Percentiles rank a stretch among this genome's conserved stretches.
phyloP scores from a whole-genome alignment of 768 basidiomycete genomes.

The Tubosaeta sp. region DNA sequence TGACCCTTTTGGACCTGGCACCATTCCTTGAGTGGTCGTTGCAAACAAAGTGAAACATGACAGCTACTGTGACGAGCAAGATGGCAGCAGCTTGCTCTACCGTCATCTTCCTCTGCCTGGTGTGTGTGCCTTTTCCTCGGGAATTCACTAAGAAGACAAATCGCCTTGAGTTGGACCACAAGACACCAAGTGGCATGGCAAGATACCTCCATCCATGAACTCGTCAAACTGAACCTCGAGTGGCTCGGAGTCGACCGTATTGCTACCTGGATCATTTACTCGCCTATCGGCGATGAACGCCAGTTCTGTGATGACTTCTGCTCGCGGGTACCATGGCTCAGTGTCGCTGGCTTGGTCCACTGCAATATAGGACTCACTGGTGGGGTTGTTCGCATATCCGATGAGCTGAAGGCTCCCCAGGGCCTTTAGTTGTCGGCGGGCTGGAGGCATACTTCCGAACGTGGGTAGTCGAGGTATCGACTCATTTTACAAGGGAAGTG shows the following conservation, averaged over 20 bases:
- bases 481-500: background rate
- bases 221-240: slow-evolving; percentile 25
- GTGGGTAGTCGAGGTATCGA: no score
- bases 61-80: slow-evolving; percentile 20
- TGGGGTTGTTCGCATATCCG: slow-evolving; percentile 21
- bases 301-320: slow-evolving; percentile 26
- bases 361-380: slow-evolving; percentile 13
- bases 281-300: slow-evolving; percentile 20
- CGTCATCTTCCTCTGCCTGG: slow-evolving; percentile 18
- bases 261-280: background rate
- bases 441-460: slow-evolving; percentile 25
- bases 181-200: background rate
- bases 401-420: slow-evolving; percentile 22
- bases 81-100: slow-evolving; percentile 22
- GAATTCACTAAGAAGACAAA: slow-evolving; percentile 17
- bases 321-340: background rate
- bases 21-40: background rate
- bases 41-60: background rate
- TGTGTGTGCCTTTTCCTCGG: slow-evolving; percentile 18
- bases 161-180: background rate
- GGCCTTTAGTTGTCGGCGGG: slow-evolving; percentile 11
- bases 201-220: slow-evolving; percentile 25
- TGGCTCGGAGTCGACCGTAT: slow-evolving; percentile 4
- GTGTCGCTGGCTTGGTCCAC: background rate
- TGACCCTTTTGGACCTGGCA: slow-evolving; percentile 26